Evolutionary conservation across 148 eudicot species (phyloP).

Genomic region (Gaultheria prostrata): DNA sequence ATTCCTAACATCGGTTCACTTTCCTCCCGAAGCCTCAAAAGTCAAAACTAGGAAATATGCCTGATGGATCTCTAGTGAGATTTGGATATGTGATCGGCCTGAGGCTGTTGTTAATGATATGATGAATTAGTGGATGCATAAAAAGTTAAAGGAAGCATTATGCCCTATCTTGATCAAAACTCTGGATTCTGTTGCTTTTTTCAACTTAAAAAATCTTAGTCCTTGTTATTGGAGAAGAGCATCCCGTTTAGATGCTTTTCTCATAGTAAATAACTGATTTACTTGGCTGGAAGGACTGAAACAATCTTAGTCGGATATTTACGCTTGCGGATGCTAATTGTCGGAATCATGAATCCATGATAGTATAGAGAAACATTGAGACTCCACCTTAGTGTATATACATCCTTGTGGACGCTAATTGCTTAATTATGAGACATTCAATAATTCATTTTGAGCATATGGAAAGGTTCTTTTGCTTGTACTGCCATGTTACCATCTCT

Average conservation of each 20-base stretch:
- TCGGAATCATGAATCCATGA: neutral
- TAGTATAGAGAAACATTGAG: neutral
- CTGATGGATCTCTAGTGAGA: neutral
- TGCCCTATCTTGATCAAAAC: neutral
- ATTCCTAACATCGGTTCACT: neutral
- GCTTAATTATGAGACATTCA: neutral
- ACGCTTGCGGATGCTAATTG: neutral
- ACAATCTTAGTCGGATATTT: neutral
- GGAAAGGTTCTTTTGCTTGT: neutral
- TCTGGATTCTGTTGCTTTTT: neutral
- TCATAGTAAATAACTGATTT: neutral
- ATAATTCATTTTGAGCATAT: neutral
- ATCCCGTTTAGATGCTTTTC: neutral
- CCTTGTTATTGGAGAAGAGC: neutral
- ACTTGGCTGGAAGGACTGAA: neutral
- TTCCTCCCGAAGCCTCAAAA: neutral
- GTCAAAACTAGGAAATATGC: neutral
- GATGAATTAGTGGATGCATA: neutral
- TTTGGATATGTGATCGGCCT: neutral
- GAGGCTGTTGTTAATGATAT: neutral
- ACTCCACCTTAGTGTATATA: neutral
- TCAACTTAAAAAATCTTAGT: neutral
- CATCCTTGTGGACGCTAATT: neutral
- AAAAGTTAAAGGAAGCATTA: neutral
- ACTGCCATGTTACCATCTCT: neutral